These are phyloP conservation scores for Sugiyamaella xylanicola DNA, from an alignment of 1,139 yeast genomes.

Conservation along the genomic window DNA sequence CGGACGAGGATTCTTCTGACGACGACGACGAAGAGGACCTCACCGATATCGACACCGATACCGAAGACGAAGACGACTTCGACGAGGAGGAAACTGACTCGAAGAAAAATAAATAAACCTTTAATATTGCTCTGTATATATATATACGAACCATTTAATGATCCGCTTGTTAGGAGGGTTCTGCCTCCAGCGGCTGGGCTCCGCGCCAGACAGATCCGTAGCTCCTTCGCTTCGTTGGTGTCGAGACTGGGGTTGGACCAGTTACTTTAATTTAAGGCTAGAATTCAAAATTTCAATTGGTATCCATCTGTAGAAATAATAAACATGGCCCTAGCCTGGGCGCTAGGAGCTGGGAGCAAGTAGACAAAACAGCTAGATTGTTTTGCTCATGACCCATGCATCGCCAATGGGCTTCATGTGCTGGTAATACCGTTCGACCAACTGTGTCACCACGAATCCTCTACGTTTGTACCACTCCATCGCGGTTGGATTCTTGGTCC, in stretches of 20 bases:
- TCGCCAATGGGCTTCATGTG: conserved; percentile 40
- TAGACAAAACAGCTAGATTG: not conserved
- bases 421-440: conserved; percentile 54
- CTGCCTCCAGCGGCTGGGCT: no score
- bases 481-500: conserved; percentile 50
- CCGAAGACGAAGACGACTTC: conserved; percentile 33
- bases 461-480: conserved; percentile 57
- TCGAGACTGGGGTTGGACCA: no score
- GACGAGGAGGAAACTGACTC: conserved; percentile 23
- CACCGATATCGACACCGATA: conserved; percentile 38
- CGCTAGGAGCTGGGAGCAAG: not conserved
- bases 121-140: no score
- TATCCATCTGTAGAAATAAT: no score
- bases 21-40: conserved; percentile 36
- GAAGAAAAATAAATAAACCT: conserved; percentile 19
- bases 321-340: not conserved
- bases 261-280: no score
- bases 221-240: no score
- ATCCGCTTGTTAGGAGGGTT: no score
- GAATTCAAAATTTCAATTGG: no score
- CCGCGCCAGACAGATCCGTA: no score
- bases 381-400: conserved; percentile 35
- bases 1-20: conserved; percentile 31
- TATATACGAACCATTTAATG: no score
- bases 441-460: conserved; percentile 53